Evolutionary conservation across 2,329 filamentous ascomycete species (phyloP).

Genomic region (Exophiala aquamarina): DNA sequence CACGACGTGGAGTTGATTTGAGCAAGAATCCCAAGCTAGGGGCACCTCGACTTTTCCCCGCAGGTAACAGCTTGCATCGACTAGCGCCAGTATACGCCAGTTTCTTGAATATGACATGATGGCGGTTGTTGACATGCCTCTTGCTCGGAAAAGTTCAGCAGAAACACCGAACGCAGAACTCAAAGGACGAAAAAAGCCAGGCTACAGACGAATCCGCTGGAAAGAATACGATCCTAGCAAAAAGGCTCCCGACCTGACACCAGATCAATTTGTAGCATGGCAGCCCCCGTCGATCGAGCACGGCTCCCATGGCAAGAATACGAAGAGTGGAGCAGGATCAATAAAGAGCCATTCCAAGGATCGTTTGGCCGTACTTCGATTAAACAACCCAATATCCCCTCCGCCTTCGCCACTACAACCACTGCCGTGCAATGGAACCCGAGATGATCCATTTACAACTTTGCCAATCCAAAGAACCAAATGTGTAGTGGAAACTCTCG

Average conservation of each 20-base stretch:
- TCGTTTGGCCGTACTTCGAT: background rate
- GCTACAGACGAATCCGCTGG: slow-evolving; percentile 21
- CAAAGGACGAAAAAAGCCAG: too few relatives aligned
- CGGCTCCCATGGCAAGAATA: background rate
- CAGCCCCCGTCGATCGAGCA: slow-evolving; percentile 5
- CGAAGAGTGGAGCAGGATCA: background rate
- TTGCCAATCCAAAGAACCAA: slow-evolving; percentile 23
- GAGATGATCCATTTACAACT: slow-evolving; percentile 20
- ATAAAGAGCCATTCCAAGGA: background rate
- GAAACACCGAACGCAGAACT: too few relatives aligned
- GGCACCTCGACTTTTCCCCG: too few relatives aligned
- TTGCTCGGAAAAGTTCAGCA: too few relatives aligned
- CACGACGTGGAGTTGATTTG: too few relatives aligned
- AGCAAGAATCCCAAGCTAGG: too few relatives aligned
- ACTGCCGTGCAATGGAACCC: slow-evolving; percentile 20
- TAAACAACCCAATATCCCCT: background rate
- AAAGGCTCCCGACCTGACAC: background rate
- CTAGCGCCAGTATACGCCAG: too few relatives aligned
- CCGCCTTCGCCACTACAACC: slow-evolving; percentile 17
- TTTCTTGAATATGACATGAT: too few relatives aligned
- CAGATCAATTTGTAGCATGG: slow-evolving; percentile 18
- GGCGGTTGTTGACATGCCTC: too few relatives aligned
- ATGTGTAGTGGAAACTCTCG: slow-evolving; percentile 18
- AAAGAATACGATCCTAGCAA: slow-evolving; percentile 16
- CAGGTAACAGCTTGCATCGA: too few relatives aligned